Evolutionary conservation across 192 early-diverging fungal species (phyloP), one percentile per base, ranked within the genome.

Genomic region (Dissophora ornata): DNA sequence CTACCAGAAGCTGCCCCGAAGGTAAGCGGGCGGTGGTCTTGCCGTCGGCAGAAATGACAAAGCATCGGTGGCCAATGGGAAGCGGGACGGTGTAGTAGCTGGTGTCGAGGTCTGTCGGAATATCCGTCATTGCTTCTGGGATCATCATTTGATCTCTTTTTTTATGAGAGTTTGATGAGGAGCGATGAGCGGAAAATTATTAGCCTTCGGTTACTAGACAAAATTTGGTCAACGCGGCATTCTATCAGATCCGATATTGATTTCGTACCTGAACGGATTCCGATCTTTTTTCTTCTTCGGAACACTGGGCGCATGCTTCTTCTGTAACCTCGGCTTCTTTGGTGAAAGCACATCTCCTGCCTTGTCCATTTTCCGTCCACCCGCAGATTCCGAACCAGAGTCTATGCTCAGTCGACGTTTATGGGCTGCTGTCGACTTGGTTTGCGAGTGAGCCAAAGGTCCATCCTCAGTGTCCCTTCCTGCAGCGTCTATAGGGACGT

Each of bases 71-170:
- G 9, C 87, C 87, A 46, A 83, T 71, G 6, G 87, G 87, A 40
- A 84, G 81, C 12, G 83, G 62, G 16, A 88, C 77, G n/a, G 82
- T 73, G n/a, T 81, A 73, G 77, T 85, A 88, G 57, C 79, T 74
- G 9, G 67, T 64, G 28, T 74, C 69, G 21, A 88, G 77, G 58
- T 88, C 84, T 29, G 34, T 26, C 7, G 87, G 87, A 28, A 88
- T 75, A 24, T 81, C 80, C 16, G 70, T 51, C 69, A 88, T 68
- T 38, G 71, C 57, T 59, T 88, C 87, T 12, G 85, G 85, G 53
- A 81, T 82, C 87, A 88, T 88, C 21, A 88, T 60, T 54, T 86
- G 84, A 63, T 88, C 75, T 32, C 86, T 87, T 32, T 19, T 45
- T 32, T 13, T 7, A n/a, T 21, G n/a, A 34, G n/a, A 13, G 42